Evolutionary conservation across 345 rosid genomes (phyloP), one percentile per base, ranked within the genome.

Genomic region (Lumnitzera littorea): DNA sequence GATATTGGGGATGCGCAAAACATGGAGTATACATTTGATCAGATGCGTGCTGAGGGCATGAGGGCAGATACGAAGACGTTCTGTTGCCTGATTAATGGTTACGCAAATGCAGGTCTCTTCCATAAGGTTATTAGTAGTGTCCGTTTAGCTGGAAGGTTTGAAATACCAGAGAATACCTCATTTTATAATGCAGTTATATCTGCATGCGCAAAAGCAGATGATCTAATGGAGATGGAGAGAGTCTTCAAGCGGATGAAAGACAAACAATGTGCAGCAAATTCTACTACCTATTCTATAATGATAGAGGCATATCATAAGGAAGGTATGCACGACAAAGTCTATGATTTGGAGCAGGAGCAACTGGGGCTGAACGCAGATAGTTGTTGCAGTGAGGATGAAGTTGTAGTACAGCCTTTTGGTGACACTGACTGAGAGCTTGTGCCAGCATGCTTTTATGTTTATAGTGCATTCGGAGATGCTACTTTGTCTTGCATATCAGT

Each of bases 211-310:
- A 89, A 71, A 74, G 89, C 95, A 0, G 87, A 81, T 48, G 99
- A 89, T 76, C 68, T 89, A 67, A 70, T 85, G 78, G 97, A 92
- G 85, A 89, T 92, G 97, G 99, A 87, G 70, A 82, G 96, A 68
- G 96, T 86, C 41, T 92, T 72, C 65, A 73, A 68, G 62, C 72
- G 79, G 57, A 89, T 92, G 99, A 89, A 81, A 69, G 96, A 83
- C 48, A 79, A 77, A 60, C 82, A 82, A 41, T 82, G 87, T 24
- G 78, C 48, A 10, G 76, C 78, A 3, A 83, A 87, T 75, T 78
- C 76, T 15, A 70, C 62, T 52, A 92, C 94, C 56, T 89, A 78
- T 77, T 65, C 80, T 46, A 71, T 78, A 65, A 81, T 92, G 96
- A 76, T 74, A 4, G 86, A 92, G 57, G 95, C 96, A 7, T 91